These are phyloP conservation scores for Backusella westeae DNA, from an alignment of 192 early-diverging fungal genomes.

Conservation along the genomic window DNA sequence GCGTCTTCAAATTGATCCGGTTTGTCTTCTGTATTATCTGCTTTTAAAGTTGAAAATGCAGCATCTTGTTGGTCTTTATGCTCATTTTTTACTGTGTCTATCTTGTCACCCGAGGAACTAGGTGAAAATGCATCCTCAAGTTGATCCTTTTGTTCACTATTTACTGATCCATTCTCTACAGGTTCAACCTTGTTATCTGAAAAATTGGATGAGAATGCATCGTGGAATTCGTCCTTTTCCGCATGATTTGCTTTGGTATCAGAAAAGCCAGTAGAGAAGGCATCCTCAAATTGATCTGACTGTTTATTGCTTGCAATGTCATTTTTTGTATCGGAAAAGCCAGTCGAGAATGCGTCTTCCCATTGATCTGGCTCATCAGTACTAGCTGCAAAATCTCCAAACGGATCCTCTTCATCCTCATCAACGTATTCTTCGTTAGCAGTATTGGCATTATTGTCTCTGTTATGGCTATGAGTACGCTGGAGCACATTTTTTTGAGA, in stretches of 20 bases:
- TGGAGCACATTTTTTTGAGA: background rate
- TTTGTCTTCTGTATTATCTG: background rate
- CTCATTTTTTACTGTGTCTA: background rate
- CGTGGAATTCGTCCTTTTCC: background rate
- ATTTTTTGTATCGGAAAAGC: background rate
- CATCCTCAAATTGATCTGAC: background rate
- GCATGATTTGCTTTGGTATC: background rate
- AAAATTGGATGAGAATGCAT: slow-evolving; percentile 3
- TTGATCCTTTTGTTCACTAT: background rate
- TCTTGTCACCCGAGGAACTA: background rate
- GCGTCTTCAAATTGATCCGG: background rate
- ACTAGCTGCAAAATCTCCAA: slow-evolving; percentile 11
- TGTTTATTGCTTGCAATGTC: background rate
- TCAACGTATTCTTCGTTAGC: background rate
- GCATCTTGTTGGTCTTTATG: background rate
- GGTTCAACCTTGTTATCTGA: background rate
- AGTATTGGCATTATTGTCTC: background rate
- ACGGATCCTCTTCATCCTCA: slow-evolving; percentile 6
- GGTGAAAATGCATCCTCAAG: background rate
- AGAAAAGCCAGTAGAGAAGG: background rate
- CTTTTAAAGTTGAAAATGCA: background rate
- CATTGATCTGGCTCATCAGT: background rate
- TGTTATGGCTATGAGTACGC: background rate
- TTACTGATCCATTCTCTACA: background rate
- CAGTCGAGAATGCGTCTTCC: slow-evolving; percentile 10